A percentile compares a stretch with the other conserved stretches of the same genome.
These are phyloP conservation scores for Penicillium occitanis DNA, from an alignment of 2,329 filamentous ascomycete species.

Conservation along the genomic window DNA sequence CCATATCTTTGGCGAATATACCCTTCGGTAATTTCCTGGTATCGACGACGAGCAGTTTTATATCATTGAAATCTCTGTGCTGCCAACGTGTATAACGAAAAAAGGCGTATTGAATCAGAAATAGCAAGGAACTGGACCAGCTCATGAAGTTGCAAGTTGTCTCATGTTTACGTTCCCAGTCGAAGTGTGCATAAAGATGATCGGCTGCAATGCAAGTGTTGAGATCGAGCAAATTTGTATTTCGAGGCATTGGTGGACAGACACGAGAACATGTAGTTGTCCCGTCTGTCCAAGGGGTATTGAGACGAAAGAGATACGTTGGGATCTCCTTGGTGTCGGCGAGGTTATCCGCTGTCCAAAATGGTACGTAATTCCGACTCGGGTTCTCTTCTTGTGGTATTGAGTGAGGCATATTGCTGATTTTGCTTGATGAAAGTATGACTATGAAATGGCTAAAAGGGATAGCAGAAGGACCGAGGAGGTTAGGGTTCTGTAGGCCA, in stretches of 20 bases:
- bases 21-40: not conserved
- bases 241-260: not conserved
- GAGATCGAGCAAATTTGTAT: not conserved
- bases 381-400: not conserved
- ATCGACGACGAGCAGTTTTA: not conserved
- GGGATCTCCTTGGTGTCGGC: not conserved
- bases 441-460: not conserved
- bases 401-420: not conserved
- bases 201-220: not conserved
- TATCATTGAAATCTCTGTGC: not conserved
- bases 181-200: not conserved
- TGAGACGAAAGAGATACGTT: conserved; percentile 7
- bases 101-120: not conserved
- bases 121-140: not conserved
- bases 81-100: not conserved
- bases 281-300: not conserved
- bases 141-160: not conserved
- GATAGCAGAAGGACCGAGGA: not conserved
- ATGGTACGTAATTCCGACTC: not conserved
- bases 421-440: not conserved
- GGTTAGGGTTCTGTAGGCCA: not conserved
- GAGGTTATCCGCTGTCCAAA: not conserved
- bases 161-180: too few species aligned
- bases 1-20: not conserved
- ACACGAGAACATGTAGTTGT: not conserved